Evolutionary conservation across 1,139 yeast genomes (phyloP), one percentile per base, ranked within the genome.

Genomic region (Chernovozyma aurita): DNA sequence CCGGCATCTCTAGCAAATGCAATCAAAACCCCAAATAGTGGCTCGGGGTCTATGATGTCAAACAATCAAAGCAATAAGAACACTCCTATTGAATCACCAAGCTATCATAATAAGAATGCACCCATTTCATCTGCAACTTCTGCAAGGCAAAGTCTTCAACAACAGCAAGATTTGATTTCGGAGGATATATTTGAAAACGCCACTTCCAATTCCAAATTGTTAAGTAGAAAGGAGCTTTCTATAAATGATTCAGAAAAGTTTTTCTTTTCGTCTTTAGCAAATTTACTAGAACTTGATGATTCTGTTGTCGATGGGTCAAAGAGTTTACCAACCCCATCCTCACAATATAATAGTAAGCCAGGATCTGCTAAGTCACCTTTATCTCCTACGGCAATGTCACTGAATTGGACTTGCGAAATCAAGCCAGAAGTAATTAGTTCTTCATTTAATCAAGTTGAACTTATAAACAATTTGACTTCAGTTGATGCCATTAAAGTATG

Each of bases 251-350:
- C 80, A 0, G 69, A 70, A 36, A 59, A 61, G 41, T 76, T 73
- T 51, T 73, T 76, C 49, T 60, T 70, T 36, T 72, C 78, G 0
- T 65, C 80, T 1, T 57, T 76, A 41, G 67, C 76, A 9, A 76
- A 76, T 48, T 57, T 74, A 28, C 57, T 76, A 40, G 76, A 70
- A 32, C 48, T 76, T 32, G 71, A 67, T 18, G 74, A 67, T 18
- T 55, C 62, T 18, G 59, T 14, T 3, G 6, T 13, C 13, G 31
- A 25, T 14, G 32, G 25, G 17, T 15, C 14, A 20, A 39, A 34
- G 33, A 39, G 35, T 41, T 44, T 65, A 32, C 64, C 69, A 9
- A 64, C 71, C 0, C 71, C 70, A n/a, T 44, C 59, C 27, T 57
- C 57, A 21, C 59, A 49, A 45, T 60, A 45, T 36, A 53, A 55